Conservation (phyloP, 139 green algal species). For the Pleodorina starrii region DNA sequence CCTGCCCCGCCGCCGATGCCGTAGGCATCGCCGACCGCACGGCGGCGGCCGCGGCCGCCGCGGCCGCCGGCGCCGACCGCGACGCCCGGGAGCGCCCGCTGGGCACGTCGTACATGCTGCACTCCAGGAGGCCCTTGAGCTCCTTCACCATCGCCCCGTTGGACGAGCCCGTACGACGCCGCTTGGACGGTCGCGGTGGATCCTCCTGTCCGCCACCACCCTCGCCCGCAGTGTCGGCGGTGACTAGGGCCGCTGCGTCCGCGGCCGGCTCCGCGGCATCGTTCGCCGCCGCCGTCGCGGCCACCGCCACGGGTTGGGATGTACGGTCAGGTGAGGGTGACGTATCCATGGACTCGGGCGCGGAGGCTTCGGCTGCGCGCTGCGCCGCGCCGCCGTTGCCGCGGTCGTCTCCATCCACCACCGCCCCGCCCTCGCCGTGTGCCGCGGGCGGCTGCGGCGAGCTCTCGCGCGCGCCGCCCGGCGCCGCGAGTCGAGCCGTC, state of each 20-base stretch:
- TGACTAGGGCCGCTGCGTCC: not conserved
- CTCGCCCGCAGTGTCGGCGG: not conserved
- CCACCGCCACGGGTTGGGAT: not conserved
- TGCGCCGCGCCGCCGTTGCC: not conserved
- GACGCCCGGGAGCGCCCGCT: not conserved
- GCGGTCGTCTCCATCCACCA: not conserved
- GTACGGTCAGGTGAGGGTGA: not conserved
- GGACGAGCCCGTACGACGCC: slow-evolving; percentile 10
- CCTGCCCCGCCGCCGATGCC: not conserved
- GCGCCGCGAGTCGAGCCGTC: not conserved
- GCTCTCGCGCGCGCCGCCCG: not conserved
- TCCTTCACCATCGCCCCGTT: slow-evolving; percentile 21
- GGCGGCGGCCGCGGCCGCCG: not conserved
- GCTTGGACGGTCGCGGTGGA: not conserved
- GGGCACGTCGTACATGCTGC: not conserved
- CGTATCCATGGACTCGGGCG: not conserved
- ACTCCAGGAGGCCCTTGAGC: slow-evolving; percentile 37
- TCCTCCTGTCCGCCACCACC: not conserved
- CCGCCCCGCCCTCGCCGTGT: not conserved
- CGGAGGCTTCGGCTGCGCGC: not conserved
- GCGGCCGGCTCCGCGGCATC: not conserved
- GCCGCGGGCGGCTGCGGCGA: not conserved
- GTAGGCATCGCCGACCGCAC: not conserved
- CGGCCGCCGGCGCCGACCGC: not conserved
- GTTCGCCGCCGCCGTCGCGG: not conserved